Evolutionary conservation across 1,284 basidiomycete genomes (phyloP).

Genomic region (Quambalaria eucalypti): DNA sequence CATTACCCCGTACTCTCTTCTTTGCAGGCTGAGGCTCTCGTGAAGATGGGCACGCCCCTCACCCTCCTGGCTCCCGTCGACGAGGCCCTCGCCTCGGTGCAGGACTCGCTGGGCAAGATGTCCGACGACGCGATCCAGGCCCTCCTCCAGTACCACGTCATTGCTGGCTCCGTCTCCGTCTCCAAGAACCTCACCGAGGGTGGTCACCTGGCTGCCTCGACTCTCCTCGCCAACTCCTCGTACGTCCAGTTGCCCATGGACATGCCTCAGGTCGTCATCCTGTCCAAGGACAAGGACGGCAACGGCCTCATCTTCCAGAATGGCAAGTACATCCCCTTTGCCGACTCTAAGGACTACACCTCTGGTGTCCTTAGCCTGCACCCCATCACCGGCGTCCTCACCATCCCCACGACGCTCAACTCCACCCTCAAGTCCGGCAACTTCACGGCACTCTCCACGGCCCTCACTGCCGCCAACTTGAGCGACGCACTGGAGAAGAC

Average conservation of each 20-base stretch:
- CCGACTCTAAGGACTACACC: conserved; percentile 47
- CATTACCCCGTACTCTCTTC: neutral
- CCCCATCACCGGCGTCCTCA: conserved; percentile 49
- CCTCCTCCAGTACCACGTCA: conserved; percentile 57
- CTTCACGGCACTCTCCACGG: neutral
- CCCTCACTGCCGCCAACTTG: neutral
- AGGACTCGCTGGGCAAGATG: conserved; percentile 28
- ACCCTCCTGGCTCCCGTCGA: conserved; percentile 49
- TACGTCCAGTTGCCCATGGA: conserved; percentile 1
- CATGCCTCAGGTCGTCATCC: neutral
- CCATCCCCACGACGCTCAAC: conserved; percentile 43
- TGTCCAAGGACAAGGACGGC: neutral
- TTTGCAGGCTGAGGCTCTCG: neutral
- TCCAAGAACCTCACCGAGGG: neutral
- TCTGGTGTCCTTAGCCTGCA: conserved; percentile 3
- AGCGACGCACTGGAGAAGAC: neutral
- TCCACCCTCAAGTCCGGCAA: neutral
- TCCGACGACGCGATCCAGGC: conserved; percentile 50
- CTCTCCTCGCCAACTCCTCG: conserved; percentile 53
- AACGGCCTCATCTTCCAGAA: neutral
- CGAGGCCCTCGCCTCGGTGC: conserved; percentile 34
- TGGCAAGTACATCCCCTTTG: neutral
- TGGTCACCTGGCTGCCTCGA: conserved; percentile 54
- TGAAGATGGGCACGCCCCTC: neutral
- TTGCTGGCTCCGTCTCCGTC: conserved; percentile 54